Conservation (phyloP, 176 grass and related monocot genomes). For the Cymbopogon citratus region DNA sequence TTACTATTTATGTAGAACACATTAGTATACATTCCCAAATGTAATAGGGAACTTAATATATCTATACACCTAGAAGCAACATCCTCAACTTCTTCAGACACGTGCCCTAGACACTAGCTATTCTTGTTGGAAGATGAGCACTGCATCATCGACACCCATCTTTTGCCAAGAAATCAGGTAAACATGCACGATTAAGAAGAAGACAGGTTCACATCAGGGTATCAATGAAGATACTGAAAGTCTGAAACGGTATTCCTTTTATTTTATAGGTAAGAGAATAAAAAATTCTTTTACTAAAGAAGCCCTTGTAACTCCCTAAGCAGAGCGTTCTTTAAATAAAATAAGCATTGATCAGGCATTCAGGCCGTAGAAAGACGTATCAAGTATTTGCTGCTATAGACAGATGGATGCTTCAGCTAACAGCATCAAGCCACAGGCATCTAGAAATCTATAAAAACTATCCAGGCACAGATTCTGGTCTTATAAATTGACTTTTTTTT, state of each 20-base stretch:
- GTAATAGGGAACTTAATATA: neutral
- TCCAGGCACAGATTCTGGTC: neutral
- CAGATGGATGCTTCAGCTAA: neutral
- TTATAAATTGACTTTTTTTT: neutral
- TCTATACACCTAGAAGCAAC: neutral
- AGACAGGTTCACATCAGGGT: neutral
- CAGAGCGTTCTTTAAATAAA: too few species aligned
- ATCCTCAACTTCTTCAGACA: constrained; percentile 17
- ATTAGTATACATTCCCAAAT: neutral
- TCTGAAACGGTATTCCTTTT: neutral
- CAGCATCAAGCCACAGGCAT: neutral
- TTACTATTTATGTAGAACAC: neutral
- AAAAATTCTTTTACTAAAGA: too few species aligned
- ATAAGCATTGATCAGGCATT: neutral
- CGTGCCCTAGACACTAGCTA: neutral
- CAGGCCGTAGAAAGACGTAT: neutral
- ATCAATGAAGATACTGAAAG: constrained; percentile 8
- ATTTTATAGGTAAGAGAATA: neutral
- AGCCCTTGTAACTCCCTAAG: too few species aligned
- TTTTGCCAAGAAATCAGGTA: constrained; percentile 3
- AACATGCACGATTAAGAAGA: constrained; percentile 2
- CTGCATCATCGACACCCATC: neutral
- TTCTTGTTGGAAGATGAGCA: constrained; percentile 8
- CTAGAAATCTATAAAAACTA: neutral
- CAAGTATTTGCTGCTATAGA: neutral